These are phyloP conservation scores for Raffaelea albimanens DNA, from an alignment of 2,329 filamentous ascomycete genomes.

Conservation along the genomic window DNA sequence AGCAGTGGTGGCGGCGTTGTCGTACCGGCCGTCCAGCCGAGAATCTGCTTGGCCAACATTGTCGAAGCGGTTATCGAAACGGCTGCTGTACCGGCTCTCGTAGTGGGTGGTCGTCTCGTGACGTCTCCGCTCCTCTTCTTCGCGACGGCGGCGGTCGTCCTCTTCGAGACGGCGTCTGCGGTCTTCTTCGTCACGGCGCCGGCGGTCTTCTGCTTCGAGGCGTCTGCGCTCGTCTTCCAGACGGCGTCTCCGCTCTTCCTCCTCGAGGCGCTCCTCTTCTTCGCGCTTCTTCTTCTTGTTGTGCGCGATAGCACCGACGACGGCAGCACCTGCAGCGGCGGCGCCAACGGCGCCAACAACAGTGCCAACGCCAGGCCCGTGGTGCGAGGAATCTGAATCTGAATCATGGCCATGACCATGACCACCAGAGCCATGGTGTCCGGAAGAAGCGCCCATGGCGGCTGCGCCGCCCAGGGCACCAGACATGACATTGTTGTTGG, in stretches of 20 bases:
- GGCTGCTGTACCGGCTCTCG: background rate
- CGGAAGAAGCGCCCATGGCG: too few species aligned
- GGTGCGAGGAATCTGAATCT: too few species aligned
- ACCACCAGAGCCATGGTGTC: too few species aligned
- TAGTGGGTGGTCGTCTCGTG: background rate
- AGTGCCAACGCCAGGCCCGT: too few species aligned
- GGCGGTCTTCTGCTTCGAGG: background rate
- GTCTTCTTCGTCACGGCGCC: background rate
- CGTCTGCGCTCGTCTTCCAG: too few species aligned
- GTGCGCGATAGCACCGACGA: too few species aligned
- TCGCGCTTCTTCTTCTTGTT: background rate
- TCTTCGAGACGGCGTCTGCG: too few species aligned
- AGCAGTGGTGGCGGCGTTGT: background rate
- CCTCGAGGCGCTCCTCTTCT: background rate
- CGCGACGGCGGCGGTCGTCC: background rate
- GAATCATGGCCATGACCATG: too few species aligned
- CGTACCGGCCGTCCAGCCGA: background rate
- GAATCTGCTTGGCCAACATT: too few species aligned
- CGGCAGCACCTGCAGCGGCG: background rate
- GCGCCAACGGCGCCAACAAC: background rate
- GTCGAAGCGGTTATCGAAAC: background rate
- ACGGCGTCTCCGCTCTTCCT: too few species aligned
- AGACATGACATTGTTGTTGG: background rate
- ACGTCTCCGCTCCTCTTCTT: too few species aligned
- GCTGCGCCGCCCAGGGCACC: too few species aligned